A percentile compares a stretch with the other conserved stretches of the same genome.
These are phyloP conservation scores for Colletotrichum salicis DNA, from an alignment of 2,329 filamentous ascomycete genomes.

Conservation along the genomic window DNA sequence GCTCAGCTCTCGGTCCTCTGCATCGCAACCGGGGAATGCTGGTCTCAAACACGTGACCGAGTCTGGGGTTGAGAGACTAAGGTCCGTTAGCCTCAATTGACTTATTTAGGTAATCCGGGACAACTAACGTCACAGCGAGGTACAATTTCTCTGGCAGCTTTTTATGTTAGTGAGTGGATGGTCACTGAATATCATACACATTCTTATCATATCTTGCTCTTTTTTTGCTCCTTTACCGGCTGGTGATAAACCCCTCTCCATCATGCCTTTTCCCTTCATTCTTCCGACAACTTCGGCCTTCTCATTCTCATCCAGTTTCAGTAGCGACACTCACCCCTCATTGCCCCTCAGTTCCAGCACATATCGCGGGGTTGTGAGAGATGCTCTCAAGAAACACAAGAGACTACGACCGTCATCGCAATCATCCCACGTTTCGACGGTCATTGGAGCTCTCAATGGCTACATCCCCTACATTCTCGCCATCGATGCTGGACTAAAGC, in stretches of 20 bases:
- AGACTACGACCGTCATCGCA: conserved; percentile 79
- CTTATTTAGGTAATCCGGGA: conserved; percentile 3
- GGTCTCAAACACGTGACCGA: conserved; percentile 24
- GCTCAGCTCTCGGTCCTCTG: not conserved
- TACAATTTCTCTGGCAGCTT: conserved; percentile 16
- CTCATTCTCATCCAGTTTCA: conserved; percentile 81
- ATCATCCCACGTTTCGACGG: conserved; percentile 73
- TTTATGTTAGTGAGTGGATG: conserved; percentile 22
- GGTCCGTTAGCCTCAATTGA: conserved; percentile 15
- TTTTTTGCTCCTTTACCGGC: not conserved
- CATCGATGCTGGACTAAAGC: conserved; percentile 77
- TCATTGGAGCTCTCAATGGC: conserved; percentile 75
- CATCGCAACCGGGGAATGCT: not conserved
- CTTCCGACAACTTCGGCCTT: conserved; percentile 91
- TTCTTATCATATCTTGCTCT: not conserved
- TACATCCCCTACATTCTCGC: conserved; percentile 89
- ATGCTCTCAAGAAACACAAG: conserved; percentile 89
- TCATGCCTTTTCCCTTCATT: conserved; percentile 89
- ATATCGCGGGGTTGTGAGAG: conserved; percentile 83
- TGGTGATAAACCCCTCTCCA: conserved; percentile 33
- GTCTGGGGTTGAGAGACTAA: conserved; percentile 16
- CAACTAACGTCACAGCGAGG: conserved; percentile 31
- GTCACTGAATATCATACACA: not conserved
- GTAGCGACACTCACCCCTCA: conserved; percentile 86
- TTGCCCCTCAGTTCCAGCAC: conserved; percentile 85